Evolutionary conservation across 192 early-diverging fungal species (phyloP), one percentile per base, ranked within the genome.

Genomic region (Coemansia interrupta): DNA sequence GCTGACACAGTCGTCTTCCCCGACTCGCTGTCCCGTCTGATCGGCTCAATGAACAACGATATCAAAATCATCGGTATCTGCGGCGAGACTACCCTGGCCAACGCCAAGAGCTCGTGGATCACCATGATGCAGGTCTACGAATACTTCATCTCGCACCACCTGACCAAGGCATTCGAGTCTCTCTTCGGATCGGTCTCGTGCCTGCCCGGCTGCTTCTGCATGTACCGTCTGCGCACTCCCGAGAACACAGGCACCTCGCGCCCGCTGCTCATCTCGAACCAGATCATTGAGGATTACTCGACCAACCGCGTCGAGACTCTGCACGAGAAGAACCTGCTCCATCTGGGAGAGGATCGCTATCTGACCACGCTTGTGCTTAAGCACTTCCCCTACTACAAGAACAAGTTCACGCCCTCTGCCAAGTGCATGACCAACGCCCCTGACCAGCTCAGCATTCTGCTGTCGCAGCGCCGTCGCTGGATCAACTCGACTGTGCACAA

Each of bases 401-500:
- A 89, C 70, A 90, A 89, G 50, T 99, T 98, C 65, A 90, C 90
- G 4, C 82, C 92, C 3, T 91, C 95, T 45, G 97, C 97, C 12
- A 84, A 89, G 60, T 97, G 95, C 74, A 86, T 83, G 70, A 99
- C 97, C 36, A 89, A 85, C 44, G 97, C 92, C 9, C 97, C 97
- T 5, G 97, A 98, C 64, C 85, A 85, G 60, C 96, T 93, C 88
- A 78, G 84, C 49, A 87, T 99, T 29, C 73, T 99, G 48, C 72
- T 99, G 23, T 99, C 97, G 5, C 97, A 99, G 73, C 89, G 97
- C 57, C 93, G 97, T 79, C 90, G 97, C 63, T 99, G 97, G 97
- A 99, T 99, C 67, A 99, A 99, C 82, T 97, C 95, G 39, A 99
- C 97, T 4, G 90, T 99, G 8, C 97, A 99, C 83, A 99, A 99